phyloP scores from a whole-genome alignment of 805 yeast species.

The Spathaspora sp. region DNA sequence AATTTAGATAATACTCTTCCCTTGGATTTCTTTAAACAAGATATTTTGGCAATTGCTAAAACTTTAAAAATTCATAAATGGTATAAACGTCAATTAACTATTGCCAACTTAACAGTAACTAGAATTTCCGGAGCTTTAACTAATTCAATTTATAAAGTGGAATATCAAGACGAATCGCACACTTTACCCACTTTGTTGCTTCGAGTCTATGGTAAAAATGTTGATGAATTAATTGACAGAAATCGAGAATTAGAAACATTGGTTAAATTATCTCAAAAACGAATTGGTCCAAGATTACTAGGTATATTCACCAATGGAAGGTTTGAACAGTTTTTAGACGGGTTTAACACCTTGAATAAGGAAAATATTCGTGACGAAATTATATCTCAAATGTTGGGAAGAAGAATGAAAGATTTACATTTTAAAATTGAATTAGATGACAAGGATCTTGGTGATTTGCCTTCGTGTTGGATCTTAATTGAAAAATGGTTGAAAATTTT shows the following conservation, averaged over 20 bases:
- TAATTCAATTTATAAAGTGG: slow-evolving; percentile 79
- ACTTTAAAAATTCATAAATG: slow-evolving; percentile 72
- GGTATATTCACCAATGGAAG: slow-evolving; percentile 93
- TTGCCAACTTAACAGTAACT: slow-evolving; percentile 44
- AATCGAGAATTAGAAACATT: slow-evolving; percentile 72
- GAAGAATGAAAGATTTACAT: slow-evolving; percentile 95
- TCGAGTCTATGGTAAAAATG: slow-evolving; percentile 86
- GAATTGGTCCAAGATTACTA: slow-evolving; percentile 82
- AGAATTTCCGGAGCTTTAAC: slow-evolving; percentile 93
- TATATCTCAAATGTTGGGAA: slow-evolving; percentile 79
- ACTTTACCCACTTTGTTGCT: slow-evolving; percentile 61
- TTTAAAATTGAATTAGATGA: slow-evolving; percentile 63
- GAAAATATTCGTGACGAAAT: slow-evolving; percentile 72
- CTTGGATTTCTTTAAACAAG: slow-evolving; percentile 78
- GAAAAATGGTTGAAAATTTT: slow-evolving; percentile 62
- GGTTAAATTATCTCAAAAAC: slow-evolving; percentile 66
- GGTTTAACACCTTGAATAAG: slow-evolving; percentile 73
- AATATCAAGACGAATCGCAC: slow-evolving; percentile 41
- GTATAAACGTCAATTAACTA: slow-evolving; percentile 52
- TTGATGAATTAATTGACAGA: slow-evolving; percentile 81
- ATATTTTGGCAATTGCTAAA: slow-evolving; percentile 62
- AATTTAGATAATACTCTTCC: slow-evolving; percentile 76
- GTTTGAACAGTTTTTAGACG: slow-evolving; percentile 86
- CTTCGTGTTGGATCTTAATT: slow-evolving; percentile 67
- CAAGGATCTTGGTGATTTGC: slow-evolving; percentile 52